Percentiles rank a stretch among this genome's conserved stretches.
Conservation (phyloP, 306 rosid genomes). For the Biancaea sappan region DNA sequence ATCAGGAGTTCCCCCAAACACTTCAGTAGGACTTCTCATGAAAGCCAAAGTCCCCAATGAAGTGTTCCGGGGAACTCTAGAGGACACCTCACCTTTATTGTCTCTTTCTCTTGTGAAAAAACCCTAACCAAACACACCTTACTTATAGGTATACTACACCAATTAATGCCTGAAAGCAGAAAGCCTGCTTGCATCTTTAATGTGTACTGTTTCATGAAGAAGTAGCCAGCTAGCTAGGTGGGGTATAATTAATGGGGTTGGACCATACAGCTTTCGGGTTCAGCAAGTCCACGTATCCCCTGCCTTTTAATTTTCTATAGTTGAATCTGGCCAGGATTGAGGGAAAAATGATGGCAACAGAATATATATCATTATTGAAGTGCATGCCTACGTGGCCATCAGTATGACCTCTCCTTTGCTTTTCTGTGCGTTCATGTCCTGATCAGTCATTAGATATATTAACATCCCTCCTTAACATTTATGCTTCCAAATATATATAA, state of each 20-base stretch:
- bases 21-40: slow-evolving; percentile 6
- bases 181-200: too few relatives aligned
- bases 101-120: neutral
- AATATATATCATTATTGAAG: neutral
- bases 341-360: neutral
- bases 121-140: neutral
- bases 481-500: too few relatives aligned
- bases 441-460: too few relatives aligned
- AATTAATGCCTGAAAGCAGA: too few relatives aligned
- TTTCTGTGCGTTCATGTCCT: too few relatives aligned
- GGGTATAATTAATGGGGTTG: too few relatives aligned
- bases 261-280: neutral
- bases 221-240: too few relatives aligned
- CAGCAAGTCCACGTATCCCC: neutral
- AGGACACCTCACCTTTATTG: neutral
- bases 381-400: neutral
- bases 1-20: slow-evolving; percentile 36
- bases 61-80: slow-evolving; percentile 33
- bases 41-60: neutral
- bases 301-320: neutral
- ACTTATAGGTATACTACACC: too few relatives aligned
- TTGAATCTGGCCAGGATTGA: slow-evolving; percentile 9
- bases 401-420: neutral
- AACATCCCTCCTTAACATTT: too few relatives aligned
- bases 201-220: too few relatives aligned